These are phyloP conservation scores for Castanea crenata DNA, from an alignment of 306 rosid species.

Conservation along the genomic window DNA sequence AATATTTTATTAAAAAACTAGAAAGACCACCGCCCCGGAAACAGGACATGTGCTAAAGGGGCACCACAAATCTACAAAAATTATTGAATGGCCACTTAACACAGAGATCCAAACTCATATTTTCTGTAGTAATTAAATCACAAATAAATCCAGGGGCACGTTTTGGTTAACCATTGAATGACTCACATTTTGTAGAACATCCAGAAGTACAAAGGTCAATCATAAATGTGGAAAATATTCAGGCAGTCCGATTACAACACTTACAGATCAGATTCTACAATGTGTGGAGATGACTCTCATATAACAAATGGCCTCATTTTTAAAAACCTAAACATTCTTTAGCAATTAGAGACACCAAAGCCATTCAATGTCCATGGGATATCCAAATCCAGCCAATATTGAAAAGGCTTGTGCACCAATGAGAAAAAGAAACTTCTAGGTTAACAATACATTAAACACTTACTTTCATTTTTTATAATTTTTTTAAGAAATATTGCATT, in stretches of 20 bases:
- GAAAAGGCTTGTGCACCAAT: background rate
- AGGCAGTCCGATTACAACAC: background rate
- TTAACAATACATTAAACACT: background rate
- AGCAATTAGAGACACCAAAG: slow-evolving; percentile 10
- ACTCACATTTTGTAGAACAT: background rate
- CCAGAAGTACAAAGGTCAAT: background rate
- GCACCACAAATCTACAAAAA: too few species aligned
- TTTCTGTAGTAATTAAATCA: background rate
- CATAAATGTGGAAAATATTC: background rate
- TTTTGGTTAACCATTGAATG: background rate
- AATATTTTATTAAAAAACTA: too few species aligned
- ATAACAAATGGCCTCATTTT: background rate
- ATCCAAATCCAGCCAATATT: background rate
- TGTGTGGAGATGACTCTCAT: slow-evolving; percentile 3
- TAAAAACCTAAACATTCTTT: slow-evolving; percentile 16
- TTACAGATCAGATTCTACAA: background rate
- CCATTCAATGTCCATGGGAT: background rate
- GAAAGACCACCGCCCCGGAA: too few species aligned
- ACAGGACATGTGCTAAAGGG: too few species aligned
- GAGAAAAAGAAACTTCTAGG: slow-evolving; percentile 2
- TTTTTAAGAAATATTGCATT: background rate
- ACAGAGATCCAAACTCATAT: background rate
- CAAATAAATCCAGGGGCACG: background rate
- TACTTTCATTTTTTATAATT: background rate
- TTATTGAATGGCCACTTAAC: too few species aligned